phyloP scores from a whole-genome alignment of 352 stramenopile genomes.

The Phytophthora meadii region DNA sequence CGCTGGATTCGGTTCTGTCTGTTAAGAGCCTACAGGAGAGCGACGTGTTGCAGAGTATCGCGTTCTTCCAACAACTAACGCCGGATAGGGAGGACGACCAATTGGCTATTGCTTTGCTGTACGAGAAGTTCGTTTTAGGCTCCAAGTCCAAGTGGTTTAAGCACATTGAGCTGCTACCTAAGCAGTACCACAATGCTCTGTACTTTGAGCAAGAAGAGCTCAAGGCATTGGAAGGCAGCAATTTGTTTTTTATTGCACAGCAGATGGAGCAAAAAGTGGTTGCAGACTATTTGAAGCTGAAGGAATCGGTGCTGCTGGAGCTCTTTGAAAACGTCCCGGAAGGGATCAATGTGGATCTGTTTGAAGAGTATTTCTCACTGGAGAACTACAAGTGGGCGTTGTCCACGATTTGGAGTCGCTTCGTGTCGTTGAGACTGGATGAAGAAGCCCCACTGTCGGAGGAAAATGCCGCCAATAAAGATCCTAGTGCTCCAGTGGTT shows the following conservation, averaged over 20 bases:
- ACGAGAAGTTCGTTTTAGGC: constrained; percentile 63
- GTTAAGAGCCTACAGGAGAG: constrained; percentile 48
- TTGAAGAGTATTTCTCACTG: constrained; percentile 63
- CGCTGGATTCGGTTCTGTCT: constrained; percentile 65
- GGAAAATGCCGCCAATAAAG: constrained; percentile 3
- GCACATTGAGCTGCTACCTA: constrained; percentile 69
- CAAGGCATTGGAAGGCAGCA: constrained; percentile 57
- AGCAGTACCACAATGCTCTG: constrained; percentile 72
- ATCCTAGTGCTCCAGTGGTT: background rate
- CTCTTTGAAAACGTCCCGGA: constrained; percentile 51
- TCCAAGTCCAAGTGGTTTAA: constrained; percentile 64
- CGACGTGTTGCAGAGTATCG: constrained; percentile 40
- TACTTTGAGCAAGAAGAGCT: constrained; percentile 63
- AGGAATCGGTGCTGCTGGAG: constrained; percentile 50
- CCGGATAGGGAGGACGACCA: constrained; percentile 68
- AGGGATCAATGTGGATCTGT: constrained; percentile 32
- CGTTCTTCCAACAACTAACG: constrained; percentile 57
- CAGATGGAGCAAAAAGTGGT: constrained; percentile 69
- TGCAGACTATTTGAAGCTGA: constrained; percentile 54
- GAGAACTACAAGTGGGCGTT: constrained; percentile 84
- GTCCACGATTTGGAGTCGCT: constrained; percentile 89
- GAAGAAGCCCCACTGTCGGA: constrained; percentile 18
- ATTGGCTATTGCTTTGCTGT: constrained; percentile 73
- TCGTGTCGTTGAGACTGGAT: constrained; percentile 70
- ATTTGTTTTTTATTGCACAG: constrained; percentile 68